Percentiles rank a stretch among this genome's conserved stretches.
phyloP scores from a whole-genome alignment of 73 alveolate genomes.

The Tetrahymena borealis region DNA sequence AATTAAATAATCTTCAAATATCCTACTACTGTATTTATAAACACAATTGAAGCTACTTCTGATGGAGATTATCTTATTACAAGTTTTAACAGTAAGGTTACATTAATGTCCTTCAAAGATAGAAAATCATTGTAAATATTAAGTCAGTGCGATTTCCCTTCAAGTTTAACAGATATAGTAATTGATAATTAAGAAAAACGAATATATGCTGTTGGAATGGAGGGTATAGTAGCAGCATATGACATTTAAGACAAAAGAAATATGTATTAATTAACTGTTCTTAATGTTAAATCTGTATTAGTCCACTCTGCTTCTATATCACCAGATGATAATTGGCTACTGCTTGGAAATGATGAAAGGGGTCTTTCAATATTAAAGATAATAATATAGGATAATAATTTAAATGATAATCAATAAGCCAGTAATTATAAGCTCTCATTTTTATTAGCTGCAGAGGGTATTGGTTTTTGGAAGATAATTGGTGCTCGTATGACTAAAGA shows the following conservation, averaged over 20 bases:
- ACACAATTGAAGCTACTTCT: not conserved
- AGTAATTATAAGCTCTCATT: not conserved
- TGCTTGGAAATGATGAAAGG: not conserved
- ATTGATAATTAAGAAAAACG: not conserved
- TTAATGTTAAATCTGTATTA: not conserved
- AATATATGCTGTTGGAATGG: not conserved
- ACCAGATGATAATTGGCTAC: not conserved
- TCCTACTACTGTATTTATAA: not conserved
- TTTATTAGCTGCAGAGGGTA: not conserved
- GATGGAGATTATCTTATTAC: not conserved
- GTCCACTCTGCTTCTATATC: not conserved
- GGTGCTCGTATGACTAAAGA: not conserved
- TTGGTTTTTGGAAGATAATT: not conserved
- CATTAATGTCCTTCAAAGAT: not conserved
- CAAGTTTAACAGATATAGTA: not conserved
- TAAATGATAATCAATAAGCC: not conserved
- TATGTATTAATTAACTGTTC: not conserved
- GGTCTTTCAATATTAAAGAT: not conserved
- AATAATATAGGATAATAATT: not conserved
- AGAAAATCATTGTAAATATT: not conserved
- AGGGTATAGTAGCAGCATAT: not conserved
- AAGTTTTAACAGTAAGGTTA: not conserved
- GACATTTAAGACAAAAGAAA: not conserved
- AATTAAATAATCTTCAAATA: not conserved
- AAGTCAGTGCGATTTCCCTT: not conserved